phyloP scores from a whole-genome alignment of 2,329 filamentous ascomycete species.

The Arthrobotrys musiformis region DNA sequence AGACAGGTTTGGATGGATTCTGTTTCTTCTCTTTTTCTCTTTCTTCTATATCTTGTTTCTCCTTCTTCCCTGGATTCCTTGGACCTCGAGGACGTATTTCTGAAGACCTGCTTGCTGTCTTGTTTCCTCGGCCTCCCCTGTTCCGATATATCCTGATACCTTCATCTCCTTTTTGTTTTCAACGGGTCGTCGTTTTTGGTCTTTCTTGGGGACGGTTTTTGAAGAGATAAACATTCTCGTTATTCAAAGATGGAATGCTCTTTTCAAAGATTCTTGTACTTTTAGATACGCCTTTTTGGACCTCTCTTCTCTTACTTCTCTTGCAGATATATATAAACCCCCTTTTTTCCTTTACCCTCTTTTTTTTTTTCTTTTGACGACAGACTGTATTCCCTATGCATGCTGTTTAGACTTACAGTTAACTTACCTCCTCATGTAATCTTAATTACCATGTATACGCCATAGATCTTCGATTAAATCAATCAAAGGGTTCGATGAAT shows the following conservation, averaged over 20 bases:
- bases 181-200: slow-evolving; percentile 9
- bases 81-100: neutral
- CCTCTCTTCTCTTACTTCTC: slow-evolving; percentile 49
- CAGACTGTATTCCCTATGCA: neutral
- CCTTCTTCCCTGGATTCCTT: slow-evolving; percentile 9
- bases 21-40: slow-evolving; percentile 19
- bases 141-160: slow-evolving; percentile 44
- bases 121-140: slow-evolving; percentile 15
- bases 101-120: slow-evolving; percentile 6
- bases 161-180: neutral
- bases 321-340: slow-evolving; percentile 17
- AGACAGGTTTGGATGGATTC: slow-evolving; percentile 41
- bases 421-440: slow-evolving; percentile 14
- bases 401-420: slow-evolving; percentile 1
- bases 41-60: neutral
- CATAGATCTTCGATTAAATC: neutral
- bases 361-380: neutral
- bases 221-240: neutral
- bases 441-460: neutral
- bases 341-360: neutral
- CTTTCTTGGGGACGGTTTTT: slow-evolving; percentile 17
- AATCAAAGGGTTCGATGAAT: neutral
- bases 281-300: slow-evolving; percentile 42
- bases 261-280: slow-evolving; percentile 35
- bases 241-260: neutral